A percentile compares a stretch with the other conserved stretches of the same genome.
phyloP scores from a whole-genome alignment of 345 rosid genomes.

The Gossypium stocksii region DNA sequence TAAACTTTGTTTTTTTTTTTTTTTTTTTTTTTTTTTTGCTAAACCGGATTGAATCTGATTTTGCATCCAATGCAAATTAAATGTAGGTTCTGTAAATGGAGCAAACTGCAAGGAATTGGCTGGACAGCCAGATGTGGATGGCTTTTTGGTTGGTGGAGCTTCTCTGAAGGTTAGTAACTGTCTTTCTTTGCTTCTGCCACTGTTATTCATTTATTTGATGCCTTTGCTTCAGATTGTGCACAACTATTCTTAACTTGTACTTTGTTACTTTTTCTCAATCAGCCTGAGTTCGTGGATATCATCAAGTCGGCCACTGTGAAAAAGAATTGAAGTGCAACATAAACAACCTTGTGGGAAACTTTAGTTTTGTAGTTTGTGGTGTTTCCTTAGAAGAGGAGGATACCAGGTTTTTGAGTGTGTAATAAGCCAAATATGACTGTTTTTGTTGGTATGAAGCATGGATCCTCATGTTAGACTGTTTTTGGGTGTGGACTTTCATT shows the following conservation, averaged over 20 bases:
- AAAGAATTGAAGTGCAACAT: conserved; percentile 33
- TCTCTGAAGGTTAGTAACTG: conserved; percentile 49
- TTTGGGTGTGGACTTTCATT: not conserved
- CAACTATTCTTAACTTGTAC: not conserved
- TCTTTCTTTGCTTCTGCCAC: not conserved
- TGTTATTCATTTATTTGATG: not conserved
- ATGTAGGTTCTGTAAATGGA: conserved; percentile 61
- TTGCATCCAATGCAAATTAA: not conserved
- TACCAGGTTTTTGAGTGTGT: not conserved
- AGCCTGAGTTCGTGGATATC: conserved; percentile 69
- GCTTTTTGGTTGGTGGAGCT: conserved; percentile 82
- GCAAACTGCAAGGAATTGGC: conserved; percentile 64
- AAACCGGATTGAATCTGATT: conserved; percentile 1
- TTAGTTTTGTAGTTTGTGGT: not conserved
- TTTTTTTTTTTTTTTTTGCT: no score
- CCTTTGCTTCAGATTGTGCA: not conserved
- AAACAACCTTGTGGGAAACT: not conserved
- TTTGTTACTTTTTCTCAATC: not conserved
- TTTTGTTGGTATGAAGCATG: conserved; percentile 1
- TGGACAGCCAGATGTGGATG: conserved; percentile 58
- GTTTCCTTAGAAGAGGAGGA: not conserved
- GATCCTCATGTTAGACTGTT: not conserved
- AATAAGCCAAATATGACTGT: not conserved
- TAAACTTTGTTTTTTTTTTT: not conserved
- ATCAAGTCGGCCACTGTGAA: conserved; percentile 55